Percentiles rank a stretch among this genome's conserved stretches.
These are phyloP conservation scores for Kodamaea nitidulidarum DNA, from an alignment of 805 yeast species.

Conservation along the genomic window DNA sequence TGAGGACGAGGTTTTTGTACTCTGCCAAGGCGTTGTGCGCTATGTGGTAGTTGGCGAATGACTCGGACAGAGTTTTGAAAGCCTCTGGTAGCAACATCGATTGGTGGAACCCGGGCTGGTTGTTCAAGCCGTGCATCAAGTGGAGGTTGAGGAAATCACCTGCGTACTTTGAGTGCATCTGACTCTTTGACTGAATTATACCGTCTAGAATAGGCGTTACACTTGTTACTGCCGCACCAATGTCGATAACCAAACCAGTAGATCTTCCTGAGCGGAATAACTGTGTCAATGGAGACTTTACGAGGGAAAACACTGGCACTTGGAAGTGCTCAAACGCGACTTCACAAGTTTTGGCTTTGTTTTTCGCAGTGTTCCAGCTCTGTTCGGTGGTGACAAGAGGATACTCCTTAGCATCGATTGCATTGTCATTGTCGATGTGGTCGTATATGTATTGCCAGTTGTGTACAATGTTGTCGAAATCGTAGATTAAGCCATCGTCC, in stretches of 20 bases:
- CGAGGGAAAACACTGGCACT: slow-evolving; percentile 73
- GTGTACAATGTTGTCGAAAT: slow-evolving; percentile 65
- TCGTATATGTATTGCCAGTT: slow-evolving; percentile 66
- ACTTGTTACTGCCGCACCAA: slow-evolving; percentile 66
- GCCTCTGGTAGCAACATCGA: slow-evolving; percentile 20
- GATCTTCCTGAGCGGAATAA: slow-evolving; percentile 75
- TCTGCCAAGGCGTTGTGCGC: slow-evolving; percentile 32
- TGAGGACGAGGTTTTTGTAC: slow-evolving; percentile 25
- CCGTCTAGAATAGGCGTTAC: slow-evolving; percentile 82
- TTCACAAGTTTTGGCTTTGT: slow-evolving; percentile 56
- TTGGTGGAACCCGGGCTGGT: slow-evolving; percentile 25
- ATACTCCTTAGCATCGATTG: slow-evolving; percentile 52
- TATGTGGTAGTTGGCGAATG: slow-evolving; percentile 36
- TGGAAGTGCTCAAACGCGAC: slow-evolving; percentile 69
- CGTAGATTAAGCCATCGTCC: slow-evolving; percentile 62
- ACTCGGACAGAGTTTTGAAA: slow-evolving; percentile 18
- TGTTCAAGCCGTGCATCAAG: slow-evolving; percentile 45
- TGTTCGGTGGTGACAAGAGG: slow-evolving; percentile 67
- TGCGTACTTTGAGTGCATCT: slow-evolving; percentile 66
- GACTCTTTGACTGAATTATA: slow-evolving; percentile 59
- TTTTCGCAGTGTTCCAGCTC: slow-evolving; percentile 63
- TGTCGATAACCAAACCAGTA: slow-evolving; percentile 74
- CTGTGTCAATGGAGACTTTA: slow-evolving; percentile 73
- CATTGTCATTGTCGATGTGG: slow-evolving; percentile 37
- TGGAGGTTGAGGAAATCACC: slow-evolving; percentile 81